Conservation (phyloP, 805 yeast species). For the Myxozyma monticola region DNA sequence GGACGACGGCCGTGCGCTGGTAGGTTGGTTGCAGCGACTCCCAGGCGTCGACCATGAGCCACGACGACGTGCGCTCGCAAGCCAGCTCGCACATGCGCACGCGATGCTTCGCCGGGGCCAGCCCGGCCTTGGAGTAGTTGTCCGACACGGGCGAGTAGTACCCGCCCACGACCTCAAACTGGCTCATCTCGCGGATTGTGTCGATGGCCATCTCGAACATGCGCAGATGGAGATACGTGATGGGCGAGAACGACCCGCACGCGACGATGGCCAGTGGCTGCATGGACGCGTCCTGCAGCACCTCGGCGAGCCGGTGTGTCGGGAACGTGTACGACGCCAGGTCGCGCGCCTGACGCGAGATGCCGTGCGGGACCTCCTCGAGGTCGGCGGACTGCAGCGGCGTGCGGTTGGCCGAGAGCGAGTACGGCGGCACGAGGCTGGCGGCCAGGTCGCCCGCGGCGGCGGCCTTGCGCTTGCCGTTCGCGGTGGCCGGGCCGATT, state of each 20-base stretch:
- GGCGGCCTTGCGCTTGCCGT: constrained; percentile 21
- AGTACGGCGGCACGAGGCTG: constrained; percentile 28
- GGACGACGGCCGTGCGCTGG: constrained; percentile 90
- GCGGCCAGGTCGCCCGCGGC: constrained; percentile 8
- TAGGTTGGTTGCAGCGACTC: constrained; percentile 88
- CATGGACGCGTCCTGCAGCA: constrained; percentile 48
- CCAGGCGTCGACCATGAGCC: constrained; percentile 99
- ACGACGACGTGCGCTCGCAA: constrained; percentile 91
- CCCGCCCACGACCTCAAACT: constrained; percentile 95
- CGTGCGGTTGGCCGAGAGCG: constrained; percentile 28
- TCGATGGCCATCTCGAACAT: constrained; percentile 98
- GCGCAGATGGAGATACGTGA: constrained; percentile 88
- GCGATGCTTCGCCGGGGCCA: constrained; percentile 84
- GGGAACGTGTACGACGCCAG: constrained; percentile 78
- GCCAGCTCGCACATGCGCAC: constrained; percentile 98
- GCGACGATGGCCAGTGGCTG: constrained; percentile 92
- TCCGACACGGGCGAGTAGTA: constrained; percentile 86
- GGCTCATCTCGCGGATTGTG: constrained; percentile 83
- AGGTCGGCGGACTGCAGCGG: constrained; percentile 76
- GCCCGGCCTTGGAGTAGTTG: constrained; percentile 87
- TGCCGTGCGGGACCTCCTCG: constrained; percentile 96
- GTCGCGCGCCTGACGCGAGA: constrained; percentile 78
- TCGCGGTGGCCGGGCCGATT: background rate
- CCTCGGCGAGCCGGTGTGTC: constrained; percentile 51
- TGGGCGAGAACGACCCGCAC: constrained; percentile 95